These are phyloP conservation scores for Cystobasidium sp. DNA, from an alignment of 1,284 basidiomycete species.

Conservation along the genomic window DNA sequence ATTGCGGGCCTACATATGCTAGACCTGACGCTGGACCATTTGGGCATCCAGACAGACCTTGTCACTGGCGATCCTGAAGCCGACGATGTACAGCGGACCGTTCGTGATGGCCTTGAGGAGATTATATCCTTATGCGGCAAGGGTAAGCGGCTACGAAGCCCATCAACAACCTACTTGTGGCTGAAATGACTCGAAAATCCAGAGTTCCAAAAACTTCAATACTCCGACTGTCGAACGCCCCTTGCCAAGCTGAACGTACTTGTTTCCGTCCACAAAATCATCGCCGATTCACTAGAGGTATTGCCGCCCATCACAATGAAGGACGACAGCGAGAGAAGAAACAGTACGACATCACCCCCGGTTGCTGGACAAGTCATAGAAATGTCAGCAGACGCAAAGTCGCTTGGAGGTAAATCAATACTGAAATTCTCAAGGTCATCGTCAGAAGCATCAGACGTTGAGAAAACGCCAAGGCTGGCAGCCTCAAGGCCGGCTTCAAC, in stretches of 20 bases:
- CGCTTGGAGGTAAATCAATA: slow-evolving; percentile 21
- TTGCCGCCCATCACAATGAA: slow-evolving; percentile 54
- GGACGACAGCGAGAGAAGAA: slow-evolving; percentile 46
- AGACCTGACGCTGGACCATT: slow-evolving; percentile 80
- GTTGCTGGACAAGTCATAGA: slow-evolving; percentile 48
- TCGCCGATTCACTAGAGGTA: slow-evolving; percentile 62
- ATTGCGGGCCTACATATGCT: slow-evolving; percentile 88
- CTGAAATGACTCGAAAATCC: slow-evolving; percentile 29
- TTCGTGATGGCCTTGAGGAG: slow-evolving; percentile 64
- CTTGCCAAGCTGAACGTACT: slow-evolving; percentile 77
- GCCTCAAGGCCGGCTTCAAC: slow-evolving; percentile 22
- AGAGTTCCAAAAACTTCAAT: slow-evolving; percentile 69
- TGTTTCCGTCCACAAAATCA: slow-evolving; percentile 77
- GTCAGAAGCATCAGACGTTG: slow-evolving; percentile 23
- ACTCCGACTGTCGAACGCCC: slow-evolving; percentile 66
- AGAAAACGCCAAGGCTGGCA: slow-evolving; percentile 11
- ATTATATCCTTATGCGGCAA: slow-evolving; percentile 76
- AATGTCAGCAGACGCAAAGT: slow-evolving; percentile 50
- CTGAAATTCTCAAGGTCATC: slow-evolving; percentile 39
- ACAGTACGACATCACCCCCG: slow-evolving; percentile 8
- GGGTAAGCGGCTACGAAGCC: slow-evolving; percentile 62
- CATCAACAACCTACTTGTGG: slow-evolving; percentile 12
- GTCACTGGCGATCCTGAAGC: slow-evolving; percentile 54
- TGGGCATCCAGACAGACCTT: slow-evolving; percentile 73
- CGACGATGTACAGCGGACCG: slow-evolving; percentile 59